Conservation (phyloP, 805 yeast genomes). For the Debaryomyces hansenii region DNA sequence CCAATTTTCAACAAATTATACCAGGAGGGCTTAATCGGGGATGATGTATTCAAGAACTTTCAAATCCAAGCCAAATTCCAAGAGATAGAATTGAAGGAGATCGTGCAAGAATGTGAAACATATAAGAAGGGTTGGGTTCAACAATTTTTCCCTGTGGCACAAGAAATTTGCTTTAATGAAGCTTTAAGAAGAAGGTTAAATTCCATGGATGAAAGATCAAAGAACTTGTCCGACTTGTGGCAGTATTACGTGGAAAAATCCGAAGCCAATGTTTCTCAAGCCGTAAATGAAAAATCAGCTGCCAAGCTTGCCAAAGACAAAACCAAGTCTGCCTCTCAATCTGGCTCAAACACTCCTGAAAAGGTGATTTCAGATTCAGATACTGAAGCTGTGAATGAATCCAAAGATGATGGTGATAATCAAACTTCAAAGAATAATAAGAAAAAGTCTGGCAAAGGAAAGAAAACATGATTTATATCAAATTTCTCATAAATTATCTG, state of each 20-base stretch:
- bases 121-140: conserved; percentile 81
- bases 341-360: conserved; percentile 6
- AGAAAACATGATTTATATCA: neutral
- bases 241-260: conserved; percentile 22
- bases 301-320: neutral
- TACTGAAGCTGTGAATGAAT: neutral
- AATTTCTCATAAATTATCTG: neutral
- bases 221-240: conserved; percentile 36
- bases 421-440: neutral
- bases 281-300: conserved; percentile 3
- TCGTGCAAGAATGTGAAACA: conserved; percentile 71
- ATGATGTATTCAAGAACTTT: conserved; percentile 79
- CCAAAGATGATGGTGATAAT: neutral
- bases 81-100: conserved; percentile 77
- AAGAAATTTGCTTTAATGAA: conserved; percentile 89
- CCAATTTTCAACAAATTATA: conserved; percentile 69
- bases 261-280: conserved; percentile 9
- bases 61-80: conserved; percentile 74
- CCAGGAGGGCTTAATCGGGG: conserved; percentile 89
- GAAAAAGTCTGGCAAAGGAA: neutral
- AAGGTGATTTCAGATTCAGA: neutral
- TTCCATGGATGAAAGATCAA: conserved; percentile 42
- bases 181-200: conserved; percentile 77
- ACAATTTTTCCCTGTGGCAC: conserved; percentile 71
- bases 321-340: neutral